Percentiles rank a stretch among this genome's conserved stretches.
Evolutionary conservation across 1,284 basidiomycete species (phyloP).

Genomic region (Ceratobasidium sp.): DNA sequence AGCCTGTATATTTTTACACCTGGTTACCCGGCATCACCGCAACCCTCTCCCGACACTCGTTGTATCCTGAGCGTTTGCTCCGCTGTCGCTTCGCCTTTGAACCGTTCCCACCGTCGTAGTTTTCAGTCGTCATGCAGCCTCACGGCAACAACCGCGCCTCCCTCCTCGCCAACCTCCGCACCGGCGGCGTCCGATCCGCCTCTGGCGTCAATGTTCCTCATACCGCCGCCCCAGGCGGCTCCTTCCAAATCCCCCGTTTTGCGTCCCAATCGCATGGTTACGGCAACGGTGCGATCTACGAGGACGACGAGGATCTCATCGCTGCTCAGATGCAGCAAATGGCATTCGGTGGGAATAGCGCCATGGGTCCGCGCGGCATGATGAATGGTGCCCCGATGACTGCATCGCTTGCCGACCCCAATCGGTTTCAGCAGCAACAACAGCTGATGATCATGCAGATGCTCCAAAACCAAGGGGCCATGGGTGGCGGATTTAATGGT

Average conservation of each 20-base stretch:
- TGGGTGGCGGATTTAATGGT: constrained; percentile 31
- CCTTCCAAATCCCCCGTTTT: constrained; percentile 63
- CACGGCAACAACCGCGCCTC: constrained; percentile 71
- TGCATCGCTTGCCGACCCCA: constrained; percentile 70
- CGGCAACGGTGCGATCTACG: constrained; percentile 55
- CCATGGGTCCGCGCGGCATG: constrained; percentile 38
- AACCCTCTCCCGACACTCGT: constrained; percentile 2
- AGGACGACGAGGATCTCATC: constrained; percentile 60
- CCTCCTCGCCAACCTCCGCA: constrained; percentile 81
- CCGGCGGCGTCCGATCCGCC: constrained; percentile 77
- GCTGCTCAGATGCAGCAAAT: constrained; percentile 57
- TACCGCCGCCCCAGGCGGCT: constrained; percentile 66
- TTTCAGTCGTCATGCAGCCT: constrained; percentile 23
- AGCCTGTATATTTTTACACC: constrained; percentile 27
- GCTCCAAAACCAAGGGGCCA: constrained; percentile 40
- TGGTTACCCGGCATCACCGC: constrained; percentile 13
- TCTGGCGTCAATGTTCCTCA: constrained; percentile 64
- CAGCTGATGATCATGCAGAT: constrained; percentile 56
- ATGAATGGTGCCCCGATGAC: constrained; percentile 61
- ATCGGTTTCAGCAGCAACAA: constrained; percentile 66
- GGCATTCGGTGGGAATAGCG: constrained; percentile 53
- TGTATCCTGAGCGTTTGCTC: background rate
- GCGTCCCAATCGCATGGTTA: constrained; percentile 55
- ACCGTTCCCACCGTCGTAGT: background rate
- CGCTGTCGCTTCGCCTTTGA: background rate